Base-by-base conservation (phyloP, 495 filamentous ascomycete genomes). In the Annulohypoxylon bovei region DNA sequence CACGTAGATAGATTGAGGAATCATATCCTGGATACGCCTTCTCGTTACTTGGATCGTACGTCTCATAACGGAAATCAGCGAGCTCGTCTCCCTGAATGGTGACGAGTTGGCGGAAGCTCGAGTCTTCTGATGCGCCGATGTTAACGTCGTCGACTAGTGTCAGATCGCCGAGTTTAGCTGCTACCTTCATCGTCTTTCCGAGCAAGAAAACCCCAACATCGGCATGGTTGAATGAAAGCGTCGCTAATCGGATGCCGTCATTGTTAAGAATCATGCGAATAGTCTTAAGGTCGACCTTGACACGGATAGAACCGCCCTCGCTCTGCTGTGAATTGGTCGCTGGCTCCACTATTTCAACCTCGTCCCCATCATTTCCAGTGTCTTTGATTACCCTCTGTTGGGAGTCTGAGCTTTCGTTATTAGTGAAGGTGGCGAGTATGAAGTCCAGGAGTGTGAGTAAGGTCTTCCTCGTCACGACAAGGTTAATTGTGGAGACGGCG, bases 1-100 rank as follows among this genome's bases (percentile, higher is more conserved):
- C 93, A 23, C 94, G 88, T 12, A 99, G 80, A 75, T 88, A 93
- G 30, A 99, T 88, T 16, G 93, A 93, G 2, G 92, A 94, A 72
- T 98, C 94, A 77, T 97, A 97, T n/a, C 95, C 95, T 12, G 95
- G 95, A 71, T 97, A 98, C 9, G 81, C 81, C 12, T 90, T 82
- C 14, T 74, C 67, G 42, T 87, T 88, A 12, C 88, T 85, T 0
- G 91, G 75, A 79, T 99, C 94, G 66, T 95, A 98, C 0, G 96
- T 98, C 80, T 99, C 92, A 73, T 98, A 99, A 27, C 91, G 91
- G 81, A 99, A 99, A 77, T 99, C 94, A n/a, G 94, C 95, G 27
- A 99, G 89, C 70, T 99, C 92, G 50, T 98, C 89, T 11, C 95
- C 95, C 80, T 98, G 90, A 54, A 99, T 98, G 0, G 93, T 94